Evolutionary conservation across 2,329 filamentous ascomycete species (phyloP).

Genomic region (Mariannaea sp.): DNA sequence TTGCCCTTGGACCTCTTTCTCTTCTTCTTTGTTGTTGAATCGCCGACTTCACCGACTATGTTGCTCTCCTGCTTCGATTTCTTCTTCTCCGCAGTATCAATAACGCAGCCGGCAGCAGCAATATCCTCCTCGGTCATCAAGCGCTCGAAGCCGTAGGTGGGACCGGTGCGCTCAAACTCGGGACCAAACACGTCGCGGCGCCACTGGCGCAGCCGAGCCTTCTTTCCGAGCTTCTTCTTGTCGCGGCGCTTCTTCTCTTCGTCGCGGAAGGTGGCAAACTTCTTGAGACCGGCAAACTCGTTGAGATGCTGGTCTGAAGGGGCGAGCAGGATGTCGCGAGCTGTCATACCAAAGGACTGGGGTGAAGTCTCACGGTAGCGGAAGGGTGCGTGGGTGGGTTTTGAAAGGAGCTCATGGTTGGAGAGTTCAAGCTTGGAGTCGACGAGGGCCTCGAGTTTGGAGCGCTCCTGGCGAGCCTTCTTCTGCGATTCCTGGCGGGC

Average conservation of each 20-base stretch:
- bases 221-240: slow-evolving; percentile 88
- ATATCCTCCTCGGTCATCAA: slow-evolving; percentile 39
- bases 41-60: slow-evolving; percentile 38
- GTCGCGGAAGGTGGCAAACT: slow-evolving; percentile 88
- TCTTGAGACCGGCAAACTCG: slow-evolving; percentile 91
- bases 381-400: slow-evolving; percentile 57
- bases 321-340: slow-evolving; percentile 86
- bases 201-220: slow-evolving; percentile 89
- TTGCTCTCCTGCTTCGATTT: slow-evolving; percentile 35
- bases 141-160: slow-evolving; percentile 61
- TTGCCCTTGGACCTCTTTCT: slow-evolving; percentile 57
- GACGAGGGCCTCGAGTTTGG: slow-evolving; percentile 83
- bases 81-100: slow-evolving; percentile 32
- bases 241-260: slow-evolving; percentile 87
- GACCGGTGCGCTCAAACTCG: slow-evolving; percentile 61
- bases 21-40: slow-evolving; percentile 53
- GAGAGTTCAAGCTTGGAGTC: slow-evolving; percentile 80
- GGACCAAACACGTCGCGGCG: slow-evolving; percentile 66
- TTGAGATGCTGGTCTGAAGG: slow-evolving; percentile 86
- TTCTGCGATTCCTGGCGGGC: slow-evolving; percentile 65
- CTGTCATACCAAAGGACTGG: slow-evolving; percentile 84
- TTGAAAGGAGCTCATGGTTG: slow-evolving; percentile 61
- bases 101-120: slow-evolving; percentile 31
- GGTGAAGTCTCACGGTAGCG: slow-evolving; percentile 95
- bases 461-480: slow-evolving; percentile 77